A percentile compares a stretch with the other conserved stretches of the same genome.
phyloP scores from a whole-genome alignment of 768 basidiomycete genomes.

The Inosperma sp. region DNA sequence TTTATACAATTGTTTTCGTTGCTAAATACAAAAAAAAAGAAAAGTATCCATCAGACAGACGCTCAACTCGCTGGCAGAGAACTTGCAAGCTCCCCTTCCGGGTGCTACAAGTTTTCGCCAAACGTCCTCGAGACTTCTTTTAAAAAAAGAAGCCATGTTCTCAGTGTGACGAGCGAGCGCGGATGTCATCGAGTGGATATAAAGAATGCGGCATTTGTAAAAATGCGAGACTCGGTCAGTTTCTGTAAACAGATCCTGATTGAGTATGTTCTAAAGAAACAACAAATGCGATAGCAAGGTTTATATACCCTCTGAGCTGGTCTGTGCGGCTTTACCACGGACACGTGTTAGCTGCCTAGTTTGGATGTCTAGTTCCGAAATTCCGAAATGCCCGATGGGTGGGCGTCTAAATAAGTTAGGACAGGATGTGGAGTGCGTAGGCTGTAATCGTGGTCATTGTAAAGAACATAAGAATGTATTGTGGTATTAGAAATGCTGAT shows the following conservation, averaged over 20 bases:
- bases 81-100: constrained; percentile 27
- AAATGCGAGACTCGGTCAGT: constrained; percentile 79
- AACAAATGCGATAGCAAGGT: constrained; percentile 7
- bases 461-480: constrained; percentile 49
- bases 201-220: constrained; percentile 70
- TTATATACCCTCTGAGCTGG: constrained; percentile 27
- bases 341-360: constrained; percentile 13
- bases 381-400: not conserved
- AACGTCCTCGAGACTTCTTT: constrained; percentile 59
- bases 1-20: not conserved
- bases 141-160: constrained; percentile 44
- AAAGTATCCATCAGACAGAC: constrained; percentile 58
- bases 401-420: constrained; percentile 23
- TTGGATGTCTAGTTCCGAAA: not conserved
- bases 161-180: constrained; percentile 64
- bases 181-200: constrained; percentile 66
- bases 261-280: constrained; percentile 68
- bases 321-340: constrained; percentile 27
- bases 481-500: constrained; percentile 60
- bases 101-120: constrained; percentile 33
- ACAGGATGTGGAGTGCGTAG: constrained; percentile 41
- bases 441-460: constrained; percentile 48
- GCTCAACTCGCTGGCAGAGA: constrained; percentile 50
- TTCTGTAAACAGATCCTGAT: constrained; percentile 80
- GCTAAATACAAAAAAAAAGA: not conserved